Conservation (phyloP, 345 rosid species). For the Rhodamnia argentea region DNA sequence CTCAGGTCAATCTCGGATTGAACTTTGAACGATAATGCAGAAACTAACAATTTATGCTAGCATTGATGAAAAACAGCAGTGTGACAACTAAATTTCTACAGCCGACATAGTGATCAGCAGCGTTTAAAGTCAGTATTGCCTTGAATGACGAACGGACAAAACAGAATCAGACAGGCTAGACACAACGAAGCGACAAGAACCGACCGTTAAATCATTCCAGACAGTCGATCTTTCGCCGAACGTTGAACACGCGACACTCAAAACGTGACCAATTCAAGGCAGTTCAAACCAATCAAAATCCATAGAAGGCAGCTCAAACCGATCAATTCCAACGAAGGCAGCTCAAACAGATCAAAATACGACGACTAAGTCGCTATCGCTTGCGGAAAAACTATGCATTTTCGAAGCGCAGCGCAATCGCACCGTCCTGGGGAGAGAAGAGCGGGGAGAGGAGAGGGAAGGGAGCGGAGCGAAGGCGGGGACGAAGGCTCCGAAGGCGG, state of each 20-base stretch:
- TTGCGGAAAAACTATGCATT: neutral
- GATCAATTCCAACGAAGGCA: neutral
- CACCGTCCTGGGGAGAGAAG: slow-evolving; percentile 16
- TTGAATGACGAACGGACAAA: neutral
- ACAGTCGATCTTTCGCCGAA: neutral
- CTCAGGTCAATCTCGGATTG: neutral
- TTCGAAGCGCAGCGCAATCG: neutral
- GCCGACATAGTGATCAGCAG: neutral
- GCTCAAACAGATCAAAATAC: neutral
- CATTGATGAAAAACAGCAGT: neutral
- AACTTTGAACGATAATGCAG: too few species aligned
- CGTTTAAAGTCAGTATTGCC: neutral
- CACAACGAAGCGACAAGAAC: neutral
- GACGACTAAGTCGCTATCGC: neutral
- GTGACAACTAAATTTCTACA: neutral
- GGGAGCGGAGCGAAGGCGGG: slow-evolving; percentile 70
- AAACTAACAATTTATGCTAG: neutral
- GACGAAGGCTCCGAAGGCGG: slow-evolving; percentile 27
- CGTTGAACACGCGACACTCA: neutral
- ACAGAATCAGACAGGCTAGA: neutral
- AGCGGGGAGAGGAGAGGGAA: slow-evolving; percentile 19
- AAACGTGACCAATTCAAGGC: neutral
- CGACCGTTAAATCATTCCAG: neutral
- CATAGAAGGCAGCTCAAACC: neutral
- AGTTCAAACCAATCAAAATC: too few species aligned